A percentile compares a stretch with the other conserved stretches of the same genome.
Evolutionary conservation across 2,329 filamentous ascomycete species (phyloP).

Genomic region (Botryotinia convoluta): DNA sequence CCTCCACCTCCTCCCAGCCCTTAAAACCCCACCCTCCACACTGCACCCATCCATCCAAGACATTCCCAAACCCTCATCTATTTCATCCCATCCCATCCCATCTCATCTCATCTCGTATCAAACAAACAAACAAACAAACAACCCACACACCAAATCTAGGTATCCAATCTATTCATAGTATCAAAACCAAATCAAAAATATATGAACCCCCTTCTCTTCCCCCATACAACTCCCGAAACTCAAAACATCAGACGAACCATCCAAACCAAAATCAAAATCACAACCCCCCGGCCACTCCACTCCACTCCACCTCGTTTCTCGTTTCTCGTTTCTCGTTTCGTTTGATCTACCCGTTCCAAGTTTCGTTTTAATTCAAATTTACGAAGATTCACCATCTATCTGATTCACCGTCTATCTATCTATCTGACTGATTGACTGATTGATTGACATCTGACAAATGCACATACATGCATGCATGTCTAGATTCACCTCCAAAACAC

Average conservation of each 20-base stretch:
- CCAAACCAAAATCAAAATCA: too few relatives aligned
- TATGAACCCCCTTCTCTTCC: too few relatives aligned
- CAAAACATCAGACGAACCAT: too few relatives aligned
- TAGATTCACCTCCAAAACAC: too few relatives aligned
- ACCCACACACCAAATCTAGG: too few relatives aligned
- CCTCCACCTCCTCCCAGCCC: too few relatives aligned
- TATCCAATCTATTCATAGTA: not conserved
- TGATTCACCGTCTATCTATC: not conserved
- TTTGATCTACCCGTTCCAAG: not conserved
- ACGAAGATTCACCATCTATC: not conserved
- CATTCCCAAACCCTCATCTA: not conserved
- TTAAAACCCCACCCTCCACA: too few relatives aligned
- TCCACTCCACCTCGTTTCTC: too few relatives aligned
- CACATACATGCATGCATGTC: not conserved
- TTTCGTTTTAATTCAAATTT: not conserved
- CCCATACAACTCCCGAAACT: too few relatives aligned
- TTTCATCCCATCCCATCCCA: not conserved
- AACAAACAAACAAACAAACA: not conserved
- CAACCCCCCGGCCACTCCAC: too few relatives aligned
- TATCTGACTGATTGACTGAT: not conserved
- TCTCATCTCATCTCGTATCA: not conserved
- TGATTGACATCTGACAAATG: not conserved
- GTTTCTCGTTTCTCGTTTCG: too few relatives aligned
- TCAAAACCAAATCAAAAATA: not conserved
- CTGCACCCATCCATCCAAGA: not conserved